Evolutionary conservation across 1,284 basidiomycete species (phyloP).

Genomic region (Trichosporon faecale): DNA sequence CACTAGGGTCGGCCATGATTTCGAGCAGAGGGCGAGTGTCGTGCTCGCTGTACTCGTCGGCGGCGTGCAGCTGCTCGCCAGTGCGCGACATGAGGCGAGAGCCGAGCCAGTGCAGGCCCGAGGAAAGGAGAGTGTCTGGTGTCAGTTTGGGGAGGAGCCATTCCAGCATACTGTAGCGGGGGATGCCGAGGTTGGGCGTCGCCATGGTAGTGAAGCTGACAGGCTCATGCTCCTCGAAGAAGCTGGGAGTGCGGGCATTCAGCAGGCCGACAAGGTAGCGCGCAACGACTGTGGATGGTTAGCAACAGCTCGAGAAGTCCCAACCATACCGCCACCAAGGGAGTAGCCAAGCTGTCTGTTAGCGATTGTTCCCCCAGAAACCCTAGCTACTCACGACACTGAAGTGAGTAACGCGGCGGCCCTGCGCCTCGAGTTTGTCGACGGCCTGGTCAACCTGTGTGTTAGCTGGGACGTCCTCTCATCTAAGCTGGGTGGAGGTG

Average conservation of each 20-base stretch:
- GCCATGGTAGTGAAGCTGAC: constrained; percentile 47
- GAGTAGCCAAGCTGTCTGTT: constrained; percentile 45
- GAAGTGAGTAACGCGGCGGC: constrained; percentile 37
- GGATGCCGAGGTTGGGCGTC: constrained; percentile 45
- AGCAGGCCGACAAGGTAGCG: constrained; percentile 47
- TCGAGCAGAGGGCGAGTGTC: constrained; percentile 68
- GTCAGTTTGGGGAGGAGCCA: background rate
- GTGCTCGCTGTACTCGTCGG: constrained; percentile 67
- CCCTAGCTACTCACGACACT: constrained; percentile 35
- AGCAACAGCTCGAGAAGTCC: background rate
- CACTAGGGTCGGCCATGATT: constrained; percentile 80
- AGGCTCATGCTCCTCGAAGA: constrained; percentile 42
- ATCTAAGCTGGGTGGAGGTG: background rate
- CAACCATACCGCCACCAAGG: constrained; percentile 45
- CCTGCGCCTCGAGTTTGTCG: constrained; percentile 32
- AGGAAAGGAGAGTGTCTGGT: constrained; percentile 59
- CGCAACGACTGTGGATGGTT: constrained; percentile 40
- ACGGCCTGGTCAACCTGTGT: constrained; percentile 42
- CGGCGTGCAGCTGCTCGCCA: constrained; percentile 73
- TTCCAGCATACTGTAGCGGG: constrained; percentile 38
- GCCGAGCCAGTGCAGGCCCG: constrained; percentile 61
- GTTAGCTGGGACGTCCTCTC: background rate
- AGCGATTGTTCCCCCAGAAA: background rate
- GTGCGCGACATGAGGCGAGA: constrained; percentile 75
- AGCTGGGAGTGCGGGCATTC: constrained; percentile 42